A percentile compares a stretch with the other conserved stretches of the same genome.
phyloP scores from a whole-genome alignment of 768 basidiomycete species.

The Tricholoma saponaceum region DNA sequence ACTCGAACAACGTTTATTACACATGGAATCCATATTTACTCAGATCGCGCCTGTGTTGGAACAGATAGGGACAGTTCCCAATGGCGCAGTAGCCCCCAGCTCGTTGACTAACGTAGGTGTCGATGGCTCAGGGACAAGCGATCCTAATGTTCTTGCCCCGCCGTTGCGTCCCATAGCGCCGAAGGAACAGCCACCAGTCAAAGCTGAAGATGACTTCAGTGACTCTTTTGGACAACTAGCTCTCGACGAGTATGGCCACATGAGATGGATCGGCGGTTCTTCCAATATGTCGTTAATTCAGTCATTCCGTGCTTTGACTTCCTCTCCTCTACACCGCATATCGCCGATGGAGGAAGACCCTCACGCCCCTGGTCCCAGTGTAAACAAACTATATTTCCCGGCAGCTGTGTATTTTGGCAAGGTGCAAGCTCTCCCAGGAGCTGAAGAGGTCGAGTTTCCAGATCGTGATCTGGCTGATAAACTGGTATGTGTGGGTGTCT shows the following conservation, averaged over 20 bases:
- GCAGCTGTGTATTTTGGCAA: constrained; percentile 86
- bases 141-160: constrained; percentile 31
- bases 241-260: constrained; percentile 84
- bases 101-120: constrained; percentile 26
- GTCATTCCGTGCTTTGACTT: constrained; percentile 74
- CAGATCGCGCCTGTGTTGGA: constrained; percentile 80
- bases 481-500: constrained; percentile 47
- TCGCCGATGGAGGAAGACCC: constrained; percentile 86
- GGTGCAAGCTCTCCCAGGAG: constrained; percentile 72
- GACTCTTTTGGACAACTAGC: constrained; percentile 87
- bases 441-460: constrained; percentile 87
- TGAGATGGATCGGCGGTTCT: constrained; percentile 90
- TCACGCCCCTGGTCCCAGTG: constrained; percentile 70
- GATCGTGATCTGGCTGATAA: constrained; percentile 83
- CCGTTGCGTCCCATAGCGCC: constrained; percentile 34
- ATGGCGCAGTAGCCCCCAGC: constrained; percentile 29
- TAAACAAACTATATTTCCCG: constrained; percentile 85
- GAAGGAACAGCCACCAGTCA: constrained; percentile 38
- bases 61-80: constrained; percentile 57
- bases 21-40: constrained; percentile 84
- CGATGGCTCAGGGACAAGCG: constrained; percentile 23
- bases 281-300: constrained; percentile 92
- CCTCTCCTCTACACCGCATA: constrained; percentile 69
- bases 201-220: constrained; percentile 70
- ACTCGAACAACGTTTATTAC: constrained; percentile 80